Evolutionary conservation across 1,139 yeast species (phyloP), one percentile per base, ranked within the genome.

Genomic region (Saccharomyces hybrid): DNA sequence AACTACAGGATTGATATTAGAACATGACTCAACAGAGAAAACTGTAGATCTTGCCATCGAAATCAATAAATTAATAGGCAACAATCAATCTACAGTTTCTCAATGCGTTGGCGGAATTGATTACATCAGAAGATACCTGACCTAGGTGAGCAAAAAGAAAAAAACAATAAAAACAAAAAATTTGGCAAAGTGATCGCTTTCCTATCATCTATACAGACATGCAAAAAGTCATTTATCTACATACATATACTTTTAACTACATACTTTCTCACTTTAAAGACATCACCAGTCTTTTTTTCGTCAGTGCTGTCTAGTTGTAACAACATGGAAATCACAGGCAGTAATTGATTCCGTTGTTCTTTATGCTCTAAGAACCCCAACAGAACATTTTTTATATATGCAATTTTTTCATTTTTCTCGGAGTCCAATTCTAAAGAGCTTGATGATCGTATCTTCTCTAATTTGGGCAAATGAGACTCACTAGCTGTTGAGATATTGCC

Each of bases 361-460:
- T 80, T 87, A 66, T 88, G 96, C 66, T 91, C 97, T 58, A 93
- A 72, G 68, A 86, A 93, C 1, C 97, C 97, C 7, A 93, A 73
- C 19, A 93, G 71, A 2, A 93, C 97, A 67, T 93, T 93, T 68
- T 87, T 88, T 53, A 90, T 78, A 68, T 93, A 93, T 19, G 93
- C 88, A 29, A 85, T 75, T 64, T 85, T 82, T 38, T 68, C 71
- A 50, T 63, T 67, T 27, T 60, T 51, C 11, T 69, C 70, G 8
- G 71, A 67, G 27, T 68, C 69, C 3, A 61, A 51, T 47, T 60
- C 65, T 9, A 53, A 48, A 2, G 59, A 51, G 2, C 58, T 48
- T 7, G 56, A 47, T 4, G 55, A 49, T 19, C 58, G 56, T 31
- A 29, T 47, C 16, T 48, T 55, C 32, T 53, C 58, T 29, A 56